Percentiles rank a stretch among this genome's conserved stretches.
Conservation (phyloP, 305 asterid species). For the Fraxinus albicans region DNA sequence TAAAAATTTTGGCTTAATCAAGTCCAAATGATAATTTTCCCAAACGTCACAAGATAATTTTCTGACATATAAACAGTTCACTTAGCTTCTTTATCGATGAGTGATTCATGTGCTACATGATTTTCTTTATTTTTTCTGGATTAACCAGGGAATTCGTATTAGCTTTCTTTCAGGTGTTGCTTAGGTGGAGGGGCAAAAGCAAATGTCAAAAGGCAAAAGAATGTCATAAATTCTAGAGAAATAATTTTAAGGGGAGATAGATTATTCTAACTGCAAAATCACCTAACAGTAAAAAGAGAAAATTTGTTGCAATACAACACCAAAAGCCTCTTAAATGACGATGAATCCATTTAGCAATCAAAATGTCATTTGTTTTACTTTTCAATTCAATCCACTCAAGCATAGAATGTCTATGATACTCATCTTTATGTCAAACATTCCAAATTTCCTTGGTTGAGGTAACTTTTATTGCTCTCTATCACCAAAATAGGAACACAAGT, state of each 20-base stretch:
- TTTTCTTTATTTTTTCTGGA: not conserved
- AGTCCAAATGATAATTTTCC: not conserved
- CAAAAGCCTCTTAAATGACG: not conserved
- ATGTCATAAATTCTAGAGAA: not conserved
- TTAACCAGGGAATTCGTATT: not conserved
- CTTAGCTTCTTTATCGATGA: not conserved
- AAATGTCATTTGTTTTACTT: not conserved
- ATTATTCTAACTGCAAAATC: not conserved
- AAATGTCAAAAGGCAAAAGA: not conserved
- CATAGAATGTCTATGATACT: not conserved
- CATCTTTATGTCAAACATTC: not conserved
- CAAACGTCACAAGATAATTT: not conserved
- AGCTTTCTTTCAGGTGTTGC: not conserved
- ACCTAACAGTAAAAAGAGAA: not conserved
- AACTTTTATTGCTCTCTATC: not conserved
- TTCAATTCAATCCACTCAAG: not conserved
- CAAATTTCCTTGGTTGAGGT: not conserved
- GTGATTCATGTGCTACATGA: not conserved
- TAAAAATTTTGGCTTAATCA: not conserved
- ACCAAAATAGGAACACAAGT: not conserved
- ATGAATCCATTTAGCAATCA: not conserved
- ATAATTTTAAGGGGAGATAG: not conserved
- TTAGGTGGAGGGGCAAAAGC: not conserved
- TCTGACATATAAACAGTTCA: not conserved
- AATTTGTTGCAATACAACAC: not conserved